Evolutionary conservation across 768 basidiomycete genomes (phyloP).

Genomic region (Tulasnella sp.): DNA sequence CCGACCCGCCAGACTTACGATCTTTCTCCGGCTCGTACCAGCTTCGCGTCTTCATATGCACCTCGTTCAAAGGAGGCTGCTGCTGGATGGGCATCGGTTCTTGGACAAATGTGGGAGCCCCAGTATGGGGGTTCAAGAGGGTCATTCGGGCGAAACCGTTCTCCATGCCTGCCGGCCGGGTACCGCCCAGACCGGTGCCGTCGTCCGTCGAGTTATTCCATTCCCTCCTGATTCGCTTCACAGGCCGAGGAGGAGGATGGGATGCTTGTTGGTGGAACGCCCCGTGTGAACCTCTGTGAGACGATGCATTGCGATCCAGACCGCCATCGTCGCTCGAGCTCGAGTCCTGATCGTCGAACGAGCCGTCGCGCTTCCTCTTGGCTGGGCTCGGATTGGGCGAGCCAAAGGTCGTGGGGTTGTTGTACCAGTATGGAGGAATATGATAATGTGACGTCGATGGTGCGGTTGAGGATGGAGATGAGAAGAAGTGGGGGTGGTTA

Average conservation of each 20-base stretch:
- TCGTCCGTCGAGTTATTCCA: neutral
- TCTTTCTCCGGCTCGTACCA: conserved; percentile 65
- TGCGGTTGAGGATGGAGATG: neutral
- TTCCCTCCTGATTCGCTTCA: neutral
- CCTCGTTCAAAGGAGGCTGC: conserved; percentile 30
- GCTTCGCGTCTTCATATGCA: conserved; percentile 50
- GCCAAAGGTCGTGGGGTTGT: neutral
- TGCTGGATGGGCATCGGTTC: neutral
- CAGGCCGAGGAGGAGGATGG: neutral
- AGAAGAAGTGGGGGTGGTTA: neutral
- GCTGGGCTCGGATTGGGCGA: neutral
- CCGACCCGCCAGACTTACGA: conserved; percentile 33
- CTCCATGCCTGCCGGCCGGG: conserved; percentile 4
- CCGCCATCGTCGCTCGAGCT: conserved; percentile 2
- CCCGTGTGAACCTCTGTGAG: neutral
- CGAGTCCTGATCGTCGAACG: neutral
- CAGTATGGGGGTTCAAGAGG: neutral
- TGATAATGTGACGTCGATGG: neutral
- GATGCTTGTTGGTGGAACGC: neutral
- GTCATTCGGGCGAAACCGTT: conserved; percentile 2
- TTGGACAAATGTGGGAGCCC: neutral
- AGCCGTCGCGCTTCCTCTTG: conserved; percentile 3
- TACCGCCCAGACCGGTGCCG: neutral
- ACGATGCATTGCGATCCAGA: neutral
- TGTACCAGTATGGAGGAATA: neutral